Conservation (phyloP, 2,329 filamentous ascomycete species). For the Myriosclerotinia duriaeana region DNA sequence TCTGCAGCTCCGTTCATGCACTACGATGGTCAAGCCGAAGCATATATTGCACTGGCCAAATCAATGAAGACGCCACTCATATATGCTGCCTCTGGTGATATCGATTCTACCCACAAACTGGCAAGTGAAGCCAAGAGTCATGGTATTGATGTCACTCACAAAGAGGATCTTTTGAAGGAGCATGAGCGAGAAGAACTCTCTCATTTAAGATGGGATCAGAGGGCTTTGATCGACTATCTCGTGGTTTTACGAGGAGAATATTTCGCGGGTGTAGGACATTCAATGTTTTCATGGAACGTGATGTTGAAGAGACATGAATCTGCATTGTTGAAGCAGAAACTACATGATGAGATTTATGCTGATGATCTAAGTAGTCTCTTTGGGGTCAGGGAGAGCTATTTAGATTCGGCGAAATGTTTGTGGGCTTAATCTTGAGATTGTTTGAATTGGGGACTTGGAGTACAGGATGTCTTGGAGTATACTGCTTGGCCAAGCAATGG, state of each 20-base stretch:
- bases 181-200: conserved; percentile 39
- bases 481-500: conserved; percentile 4
- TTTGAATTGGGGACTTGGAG: not conserved
- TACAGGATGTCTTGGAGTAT: not conserved
- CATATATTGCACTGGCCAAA: conserved; percentile 43
- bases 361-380: conserved; percentile 24
- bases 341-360: conserved; percentile 12
- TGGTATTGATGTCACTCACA: conserved; percentile 45
- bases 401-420: conserved; percentile 23
- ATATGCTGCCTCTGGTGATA: conserved; percentile 48
- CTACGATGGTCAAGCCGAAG: conserved; percentile 43
- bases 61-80: conserved; percentile 40
- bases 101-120: conserved; percentile 43
- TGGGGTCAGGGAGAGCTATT: conserved; percentile 21
- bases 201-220: conserved; percentile 49
- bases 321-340: conserved; percentile 20
- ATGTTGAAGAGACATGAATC: conserved; percentile 40
- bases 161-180: conserved; percentile 46
- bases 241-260: conserved; percentile 47
- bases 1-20: conserved; percentile 31
- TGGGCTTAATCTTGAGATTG: conserved; percentile 17
- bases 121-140: conserved; percentile 40
- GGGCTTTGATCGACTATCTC: conserved; percentile 51
- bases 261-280: conserved; percentile 48
- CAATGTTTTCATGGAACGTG: conserved; percentile 50